These are phyloP conservation scores for Coemansia asiatica DNA, from an alignment of 192 early-diverging fungal species.

Conservation along the genomic window DNA sequence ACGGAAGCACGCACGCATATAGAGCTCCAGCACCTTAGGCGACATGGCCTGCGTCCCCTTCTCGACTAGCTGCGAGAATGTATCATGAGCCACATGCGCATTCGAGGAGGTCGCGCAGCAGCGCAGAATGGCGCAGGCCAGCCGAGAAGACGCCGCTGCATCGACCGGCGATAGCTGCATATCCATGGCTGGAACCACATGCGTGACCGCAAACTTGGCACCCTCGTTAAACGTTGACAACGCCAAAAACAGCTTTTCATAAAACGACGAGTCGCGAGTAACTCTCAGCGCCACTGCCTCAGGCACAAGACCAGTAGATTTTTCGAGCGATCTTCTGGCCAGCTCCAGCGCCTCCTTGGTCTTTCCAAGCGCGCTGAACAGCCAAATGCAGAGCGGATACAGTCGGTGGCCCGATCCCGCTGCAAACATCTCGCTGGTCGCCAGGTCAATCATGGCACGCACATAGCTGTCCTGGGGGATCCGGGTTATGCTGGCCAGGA, in stretches of 20 bases:
- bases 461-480: not conserved
- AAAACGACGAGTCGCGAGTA: constrained; percentile 15
- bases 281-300: constrained; percentile 26
- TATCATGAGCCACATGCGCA: constrained; percentile 17
- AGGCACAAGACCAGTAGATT: constrained; percentile 6
- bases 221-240: constrained; percentile 19
- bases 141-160: not conserved
- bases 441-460: not conserved
- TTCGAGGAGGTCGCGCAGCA: constrained; percentile 39
- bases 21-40: constrained; percentile 33
- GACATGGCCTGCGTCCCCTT: not conserved
- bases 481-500: constrained; percentile 7
- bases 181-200: not conserved
- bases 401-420: constrained; percentile 25
- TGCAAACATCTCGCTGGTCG: not conserved
- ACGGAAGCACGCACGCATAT: constrained; percentile 32
- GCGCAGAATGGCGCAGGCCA: constrained; percentile 20
- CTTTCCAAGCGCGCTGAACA: constrained; percentile 22
- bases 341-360: not conserved
- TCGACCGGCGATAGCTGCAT: too few species aligned
- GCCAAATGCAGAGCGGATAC: constrained; percentile 21
- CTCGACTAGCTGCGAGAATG: not conserved
- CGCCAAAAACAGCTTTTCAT: constrained; percentile 14
- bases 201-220: constrained; percentile 12
- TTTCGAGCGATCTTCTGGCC: not conserved